Conservation (phyloP, 140 eudicot species). For the Oenanthe javanica region DNA sequence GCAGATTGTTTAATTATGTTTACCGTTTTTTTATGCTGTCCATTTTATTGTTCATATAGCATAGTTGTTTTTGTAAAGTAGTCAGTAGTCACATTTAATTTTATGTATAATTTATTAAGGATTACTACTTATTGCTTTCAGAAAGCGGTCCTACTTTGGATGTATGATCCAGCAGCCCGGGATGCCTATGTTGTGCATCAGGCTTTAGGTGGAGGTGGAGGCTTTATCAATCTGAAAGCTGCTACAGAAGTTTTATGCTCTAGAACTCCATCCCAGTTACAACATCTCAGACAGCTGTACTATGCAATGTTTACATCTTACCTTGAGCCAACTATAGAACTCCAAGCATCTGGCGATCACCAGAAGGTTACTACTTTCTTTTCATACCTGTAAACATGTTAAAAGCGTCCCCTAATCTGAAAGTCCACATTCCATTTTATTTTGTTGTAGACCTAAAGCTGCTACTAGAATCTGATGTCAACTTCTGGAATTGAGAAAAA, state of each 20-base stretch:
- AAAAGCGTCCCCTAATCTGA: neutral
- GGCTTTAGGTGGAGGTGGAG: conserved; percentile 20
- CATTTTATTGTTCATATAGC: neutral
- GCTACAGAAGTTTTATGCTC: conserved; percentile 61
- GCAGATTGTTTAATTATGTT: neutral
- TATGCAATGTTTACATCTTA: conserved; percentile 29
- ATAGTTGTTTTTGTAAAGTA: neutral
- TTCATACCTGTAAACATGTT: neutral
- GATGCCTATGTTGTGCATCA: conserved; percentile 43
- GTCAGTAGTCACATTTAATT: neutral
- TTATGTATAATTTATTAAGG: neutral
- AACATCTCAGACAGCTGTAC: conserved; percentile 36
- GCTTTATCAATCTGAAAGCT: conserved; percentile 25
- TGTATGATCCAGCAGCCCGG: conserved; percentile 68
- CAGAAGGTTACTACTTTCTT: conserved; percentile 31
- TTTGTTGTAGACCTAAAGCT: neutral
- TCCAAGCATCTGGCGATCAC: conserved; percentile 44
- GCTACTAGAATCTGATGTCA: neutral
- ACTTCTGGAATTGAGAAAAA: neutral
- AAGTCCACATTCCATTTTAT: neutral
- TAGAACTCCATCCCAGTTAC: conserved; percentile 52
- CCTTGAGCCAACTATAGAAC: conserved; percentile 39
- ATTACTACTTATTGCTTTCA: conserved; percentile 8
- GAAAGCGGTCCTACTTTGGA: conserved; percentile 60
- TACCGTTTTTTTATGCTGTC: neutral